phyloP scores from a whole-genome alignment of 768 basidiomycete species.

The Suillus variegatus region DNA sequence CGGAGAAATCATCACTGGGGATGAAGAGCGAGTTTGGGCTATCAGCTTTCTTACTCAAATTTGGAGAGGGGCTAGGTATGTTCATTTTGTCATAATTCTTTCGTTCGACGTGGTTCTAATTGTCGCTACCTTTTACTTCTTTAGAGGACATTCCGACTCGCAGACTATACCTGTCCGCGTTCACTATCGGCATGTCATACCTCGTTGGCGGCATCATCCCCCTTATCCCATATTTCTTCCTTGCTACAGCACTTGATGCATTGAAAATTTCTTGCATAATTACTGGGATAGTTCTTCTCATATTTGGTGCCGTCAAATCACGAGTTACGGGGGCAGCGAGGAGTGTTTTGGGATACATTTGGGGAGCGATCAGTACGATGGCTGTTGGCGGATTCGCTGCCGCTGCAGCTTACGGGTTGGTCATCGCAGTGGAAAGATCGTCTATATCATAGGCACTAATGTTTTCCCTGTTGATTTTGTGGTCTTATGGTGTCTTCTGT shows the following conservation, averaged over 20 bases:
- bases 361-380: conserved; percentile 86
- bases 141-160: conserved; percentile 86
- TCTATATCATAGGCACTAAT: background rate
- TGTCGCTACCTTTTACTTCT: background rate
- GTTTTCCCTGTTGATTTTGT: background rate
- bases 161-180: conserved; percentile 85
- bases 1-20: conserved; percentile 56
- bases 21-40: conserved; percentile 84
- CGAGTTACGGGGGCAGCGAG: conserved; percentile 81
- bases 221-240: conserved; percentile 90
- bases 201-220: conserved; percentile 93
- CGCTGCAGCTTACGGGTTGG: conserved; percentile 65
- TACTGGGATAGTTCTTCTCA: conserved; percentile 81
- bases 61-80: conserved; percentile 89
- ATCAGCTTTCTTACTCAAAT: conserved; percentile 93
- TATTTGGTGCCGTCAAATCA: conserved; percentile 92
- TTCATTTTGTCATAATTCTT: conserved; percentile 12
- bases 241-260: conserved; percentile 64
- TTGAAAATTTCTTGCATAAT: conserved; percentile 75
- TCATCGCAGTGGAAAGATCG: conserved; percentile 46
- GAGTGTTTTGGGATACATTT: conserved; percentile 69
- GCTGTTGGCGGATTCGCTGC: conserved; percentile 91
- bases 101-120: background rate
- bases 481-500: background rate
- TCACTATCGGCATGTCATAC: conserved; percentile 96